A percentile compares a stretch with the other conserved stretches of the same genome.
Evolutionary conservation across 2,329 filamentous ascomycete genomes (phyloP).

Genomic region (Pseudocercospora fuligena): DNA sequence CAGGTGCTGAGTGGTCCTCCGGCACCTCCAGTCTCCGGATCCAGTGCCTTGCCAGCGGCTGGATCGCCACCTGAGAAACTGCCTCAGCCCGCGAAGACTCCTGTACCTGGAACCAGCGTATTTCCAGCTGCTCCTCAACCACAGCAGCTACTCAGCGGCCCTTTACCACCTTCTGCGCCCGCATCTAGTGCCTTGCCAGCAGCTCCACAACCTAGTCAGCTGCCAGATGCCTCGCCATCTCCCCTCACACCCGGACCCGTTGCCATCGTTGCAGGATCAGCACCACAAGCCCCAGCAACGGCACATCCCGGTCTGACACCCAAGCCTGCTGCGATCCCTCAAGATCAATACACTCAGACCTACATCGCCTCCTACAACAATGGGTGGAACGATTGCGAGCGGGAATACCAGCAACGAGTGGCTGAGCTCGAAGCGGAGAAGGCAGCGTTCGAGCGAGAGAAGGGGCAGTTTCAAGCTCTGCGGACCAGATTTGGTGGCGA

Average conservation of each 20-base stretch:
- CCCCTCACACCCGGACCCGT: neutral
- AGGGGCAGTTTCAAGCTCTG: neutral
- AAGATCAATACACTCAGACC: neutral
- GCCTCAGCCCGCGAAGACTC: neutral
- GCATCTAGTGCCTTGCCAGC: neutral
- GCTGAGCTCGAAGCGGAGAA: neutral
- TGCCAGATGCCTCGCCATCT: neutral
- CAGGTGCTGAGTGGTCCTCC: neutral
- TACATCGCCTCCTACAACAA: conserved; percentile 9
- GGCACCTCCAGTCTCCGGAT: neutral
- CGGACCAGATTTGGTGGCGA: neutral
- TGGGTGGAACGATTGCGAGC: conserved; percentile 1
- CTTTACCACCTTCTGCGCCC: neutral
- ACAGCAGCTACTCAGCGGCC: neutral
- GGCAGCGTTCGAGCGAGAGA: neutral
- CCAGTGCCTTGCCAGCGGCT: neutral
- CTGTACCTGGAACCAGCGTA: neutral
- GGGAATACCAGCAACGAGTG: neutral
- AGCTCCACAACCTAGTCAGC: neutral
- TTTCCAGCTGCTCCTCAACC: neutral
- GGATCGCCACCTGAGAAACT: neutral
- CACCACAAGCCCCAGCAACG: neutral
- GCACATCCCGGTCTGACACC: neutral
- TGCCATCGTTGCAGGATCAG: neutral
- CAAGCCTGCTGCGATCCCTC: neutral